Evolutionary conservation across 306 rosid species (phyloP).

Genomic region (Acacia crassicarpa): DNA sequence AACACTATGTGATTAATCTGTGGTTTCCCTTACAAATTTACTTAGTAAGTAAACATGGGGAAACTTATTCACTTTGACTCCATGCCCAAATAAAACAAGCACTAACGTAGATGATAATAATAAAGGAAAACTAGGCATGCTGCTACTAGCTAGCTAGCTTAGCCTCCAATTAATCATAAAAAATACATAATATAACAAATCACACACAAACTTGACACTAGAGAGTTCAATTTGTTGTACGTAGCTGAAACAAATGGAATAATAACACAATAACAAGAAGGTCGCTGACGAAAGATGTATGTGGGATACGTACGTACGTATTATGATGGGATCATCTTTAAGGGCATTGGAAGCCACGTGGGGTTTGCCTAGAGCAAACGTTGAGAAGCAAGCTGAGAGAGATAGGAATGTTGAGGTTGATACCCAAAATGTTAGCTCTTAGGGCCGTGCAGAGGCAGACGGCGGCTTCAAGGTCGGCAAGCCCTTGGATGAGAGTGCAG

Average conservation of each 20-base stretch:
- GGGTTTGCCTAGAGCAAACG: constrained; percentile 45
- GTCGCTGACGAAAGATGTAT: background rate
- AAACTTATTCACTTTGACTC: background rate
- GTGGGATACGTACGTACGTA: background rate
- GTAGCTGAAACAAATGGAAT: background rate
- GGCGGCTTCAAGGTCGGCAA: constrained; percentile 59
- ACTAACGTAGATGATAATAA: background rate
- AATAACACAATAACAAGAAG: background rate
- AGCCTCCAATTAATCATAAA: background rate
- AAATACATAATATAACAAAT: background rate
- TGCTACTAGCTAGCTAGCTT: background rate
- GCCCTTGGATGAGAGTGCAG: constrained; percentile 63
- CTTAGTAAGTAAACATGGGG: background rate
- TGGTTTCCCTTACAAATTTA: background rate
- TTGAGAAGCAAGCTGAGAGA: constrained; percentile 58
- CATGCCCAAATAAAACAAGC: constrained; percentile 1
- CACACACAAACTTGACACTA: background rate
- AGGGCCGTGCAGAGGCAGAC: constrained; percentile 71
- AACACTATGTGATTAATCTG: background rate
- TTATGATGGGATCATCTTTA: background rate
- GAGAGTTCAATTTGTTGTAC: background rate
- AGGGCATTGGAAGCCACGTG: constrained; percentile 47
- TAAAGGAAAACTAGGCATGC: background rate
- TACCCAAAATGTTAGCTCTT: constrained; percentile 48
- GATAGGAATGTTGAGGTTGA: constrained; percentile 50